phyloP scores from a whole-genome alignment of 1,139 yeast genomes.

The Geotrichum histeridarum region DNA sequence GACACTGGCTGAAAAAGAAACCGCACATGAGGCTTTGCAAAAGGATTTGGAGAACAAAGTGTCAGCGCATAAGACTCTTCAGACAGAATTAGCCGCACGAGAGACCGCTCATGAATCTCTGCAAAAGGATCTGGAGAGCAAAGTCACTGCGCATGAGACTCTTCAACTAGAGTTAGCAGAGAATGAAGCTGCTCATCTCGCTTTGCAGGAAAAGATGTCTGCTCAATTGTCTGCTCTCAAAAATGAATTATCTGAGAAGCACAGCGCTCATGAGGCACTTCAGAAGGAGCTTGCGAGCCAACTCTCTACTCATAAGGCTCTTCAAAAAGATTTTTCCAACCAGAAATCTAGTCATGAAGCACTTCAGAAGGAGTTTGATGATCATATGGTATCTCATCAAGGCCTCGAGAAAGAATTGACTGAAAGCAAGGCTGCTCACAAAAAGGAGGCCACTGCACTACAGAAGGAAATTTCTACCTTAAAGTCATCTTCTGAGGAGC shows the following conservation, averaged over 20 bases:
- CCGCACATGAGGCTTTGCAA: too few relatives aligned
- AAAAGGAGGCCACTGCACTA: background rate
- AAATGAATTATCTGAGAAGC: background rate
- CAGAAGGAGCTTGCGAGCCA: background rate
- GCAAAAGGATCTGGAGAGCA: background rate
- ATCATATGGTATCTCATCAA: background rate
- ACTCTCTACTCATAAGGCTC: background rate
- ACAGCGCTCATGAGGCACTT: background rate
- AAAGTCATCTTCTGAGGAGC: background rate
- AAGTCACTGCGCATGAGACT: background rate
- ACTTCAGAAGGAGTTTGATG: conserved; percentile 10
- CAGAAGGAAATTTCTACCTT: background rate
- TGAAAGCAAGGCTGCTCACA: background rate
- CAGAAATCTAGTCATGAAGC: conserved; percentile 5
- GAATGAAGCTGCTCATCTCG: conserved; percentile 1
- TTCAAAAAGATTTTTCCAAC: background rate
- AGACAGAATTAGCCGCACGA: background rate
- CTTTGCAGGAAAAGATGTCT: background rate
- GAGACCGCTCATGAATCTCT: background rate
- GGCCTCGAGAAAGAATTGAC: background rate
- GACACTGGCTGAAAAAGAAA: too few relatives aligned
- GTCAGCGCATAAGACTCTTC: too few relatives aligned
- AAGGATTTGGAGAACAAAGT: too few relatives aligned
- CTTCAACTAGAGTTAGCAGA: background rate
- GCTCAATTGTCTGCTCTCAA: background rate